These are phyloP conservation scores for Colletotrichum noveboracense DNA, from an alignment of 2,329 filamentous ascomycete genomes.

Conservation along the genomic window DNA sequence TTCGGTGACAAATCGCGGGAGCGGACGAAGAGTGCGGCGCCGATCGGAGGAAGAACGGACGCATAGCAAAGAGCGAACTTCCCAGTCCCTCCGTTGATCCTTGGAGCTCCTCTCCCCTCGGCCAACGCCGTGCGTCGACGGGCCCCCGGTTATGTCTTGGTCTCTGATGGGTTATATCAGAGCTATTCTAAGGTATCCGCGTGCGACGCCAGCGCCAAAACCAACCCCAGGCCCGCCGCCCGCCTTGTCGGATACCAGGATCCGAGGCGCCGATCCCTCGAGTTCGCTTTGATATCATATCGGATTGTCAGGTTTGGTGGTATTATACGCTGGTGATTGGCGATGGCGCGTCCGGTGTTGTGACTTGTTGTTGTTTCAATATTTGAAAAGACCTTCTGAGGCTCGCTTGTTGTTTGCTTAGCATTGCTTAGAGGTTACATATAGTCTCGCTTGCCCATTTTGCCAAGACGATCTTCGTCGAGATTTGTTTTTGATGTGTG, in stretches of 20 bases:
- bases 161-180: background rate
- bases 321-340: background rate
- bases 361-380: background rate
- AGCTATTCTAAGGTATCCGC: background rate
- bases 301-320: background rate
- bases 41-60: background rate
- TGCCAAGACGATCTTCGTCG: background rate
- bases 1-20: background rate
- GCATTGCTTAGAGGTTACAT: background rate
- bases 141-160: background rate
- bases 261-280: background rate
- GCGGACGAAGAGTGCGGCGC: background rate
- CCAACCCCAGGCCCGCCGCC: background rate
- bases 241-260: background rate
- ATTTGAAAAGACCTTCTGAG: background rate
- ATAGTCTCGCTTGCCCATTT: background rate
- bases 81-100: background rate
- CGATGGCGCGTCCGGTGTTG: background rate
- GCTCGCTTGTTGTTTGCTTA: background rate
- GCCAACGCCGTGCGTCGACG: background rate
- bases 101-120: background rate
- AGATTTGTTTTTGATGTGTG: background rate
- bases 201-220: background rate
- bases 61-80: background rate
- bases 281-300: background rate